phyloP scores from a whole-genome alignment of 2,329 filamentous ascomycete species.

The Tolypocladium amazonense region DNA sequence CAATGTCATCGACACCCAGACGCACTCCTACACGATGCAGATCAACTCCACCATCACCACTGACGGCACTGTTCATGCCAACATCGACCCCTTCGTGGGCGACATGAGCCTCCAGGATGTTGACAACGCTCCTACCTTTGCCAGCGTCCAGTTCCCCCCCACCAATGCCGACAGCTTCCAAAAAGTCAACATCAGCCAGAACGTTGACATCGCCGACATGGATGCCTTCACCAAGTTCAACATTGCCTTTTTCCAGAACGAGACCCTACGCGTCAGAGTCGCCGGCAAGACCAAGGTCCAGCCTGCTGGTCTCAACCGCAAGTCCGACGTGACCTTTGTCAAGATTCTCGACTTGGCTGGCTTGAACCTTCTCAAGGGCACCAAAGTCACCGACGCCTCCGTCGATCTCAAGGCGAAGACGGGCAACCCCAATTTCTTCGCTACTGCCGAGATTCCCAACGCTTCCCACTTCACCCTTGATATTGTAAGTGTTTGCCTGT shows the following conservation, averaged over 20 bases:
- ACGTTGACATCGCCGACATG: constrained; percentile 33
- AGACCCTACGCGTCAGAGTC: constrained; percentile 39
- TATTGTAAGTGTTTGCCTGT: constrained; percentile 35
- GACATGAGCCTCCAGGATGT: constrained; percentile 44
- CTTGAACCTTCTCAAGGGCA: constrained; percentile 45
- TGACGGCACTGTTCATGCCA: constrained; percentile 40
- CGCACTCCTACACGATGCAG: constrained; percentile 35
- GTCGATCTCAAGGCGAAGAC: constrained; percentile 29
- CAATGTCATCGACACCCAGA: constrained; percentile 33
- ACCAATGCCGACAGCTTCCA: constrained; percentile 38
- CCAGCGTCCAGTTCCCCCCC: constrained; percentile 38
- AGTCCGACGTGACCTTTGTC: constrained; percentile 42
- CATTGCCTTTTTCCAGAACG: constrained; percentile 38
- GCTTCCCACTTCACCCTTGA: constrained; percentile 52
- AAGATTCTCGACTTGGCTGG: constrained; percentile 42
- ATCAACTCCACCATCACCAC: constrained; percentile 46
- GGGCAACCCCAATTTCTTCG: constrained; percentile 50
- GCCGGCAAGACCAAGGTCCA: constrained; percentile 40
- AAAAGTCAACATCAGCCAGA: constrained; percentile 41
- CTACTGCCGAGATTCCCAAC: constrained; percentile 51
- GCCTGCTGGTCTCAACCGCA: constrained; percentile 36
- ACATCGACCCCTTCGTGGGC: constrained; percentile 38
- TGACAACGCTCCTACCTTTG: constrained; percentile 35
- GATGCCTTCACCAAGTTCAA: constrained; percentile 44
- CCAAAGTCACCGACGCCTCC: constrained; percentile 37